Conservation (phyloP, 2,329 filamentous ascomycete species). For the Arthrocladium fulminans region DNA sequence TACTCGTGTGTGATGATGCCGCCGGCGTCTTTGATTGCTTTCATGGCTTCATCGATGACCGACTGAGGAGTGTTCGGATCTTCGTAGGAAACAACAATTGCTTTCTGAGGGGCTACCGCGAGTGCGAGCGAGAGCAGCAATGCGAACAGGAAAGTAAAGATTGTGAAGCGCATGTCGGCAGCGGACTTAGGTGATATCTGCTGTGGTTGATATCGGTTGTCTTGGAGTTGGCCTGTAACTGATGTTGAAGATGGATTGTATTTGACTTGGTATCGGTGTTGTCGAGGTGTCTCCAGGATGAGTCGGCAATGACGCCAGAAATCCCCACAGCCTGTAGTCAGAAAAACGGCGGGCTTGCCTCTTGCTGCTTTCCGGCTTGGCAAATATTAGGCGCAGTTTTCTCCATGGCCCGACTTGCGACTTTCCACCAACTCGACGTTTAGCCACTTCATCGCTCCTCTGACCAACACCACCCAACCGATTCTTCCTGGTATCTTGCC, state of each 20-base stretch:
- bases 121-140: constrained; percentile 53
- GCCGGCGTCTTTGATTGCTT: constrained; percentile 59
- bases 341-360: not conserved
- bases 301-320: not conserved
- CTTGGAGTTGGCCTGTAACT: not conserved
- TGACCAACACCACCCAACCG: not conserved
- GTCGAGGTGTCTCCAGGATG: not conserved
- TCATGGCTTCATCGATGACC: constrained; percentile 62
- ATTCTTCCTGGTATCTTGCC: not conserved
- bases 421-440: not conserved
- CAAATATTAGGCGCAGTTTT: not conserved
- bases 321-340: not conserved
- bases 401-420: not conserved
- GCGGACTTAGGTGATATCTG: not conserved
- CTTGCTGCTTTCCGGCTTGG: not conserved
- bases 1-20: constrained; percentile 75
- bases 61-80: constrained; percentile 52
- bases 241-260: not conserved
- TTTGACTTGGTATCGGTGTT: not conserved
- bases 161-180: constrained; percentile 56
- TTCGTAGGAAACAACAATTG: constrained; percentile 69
- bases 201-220: too few species aligned
- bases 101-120: constrained; percentile 52
- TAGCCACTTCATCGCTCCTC: not conserved
- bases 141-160: constrained; percentile 50